Conservation (phyloP, 148 eudicot species). For the Spergularia bocconei region DNA sequence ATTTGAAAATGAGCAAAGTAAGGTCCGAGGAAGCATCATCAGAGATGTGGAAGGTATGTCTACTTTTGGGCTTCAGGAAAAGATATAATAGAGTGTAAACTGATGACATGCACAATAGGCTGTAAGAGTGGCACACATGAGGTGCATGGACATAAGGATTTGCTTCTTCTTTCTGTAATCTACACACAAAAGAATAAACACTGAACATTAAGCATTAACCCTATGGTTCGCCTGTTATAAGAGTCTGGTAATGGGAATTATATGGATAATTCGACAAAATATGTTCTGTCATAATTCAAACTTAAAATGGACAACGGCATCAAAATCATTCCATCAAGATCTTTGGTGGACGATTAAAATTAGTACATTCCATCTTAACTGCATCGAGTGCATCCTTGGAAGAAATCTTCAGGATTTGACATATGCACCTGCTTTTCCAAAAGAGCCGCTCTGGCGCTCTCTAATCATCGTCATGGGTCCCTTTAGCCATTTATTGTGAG, state of each 20-base stretch:
- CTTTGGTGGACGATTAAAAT: background rate
- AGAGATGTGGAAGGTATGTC: slow-evolving; percentile 86
- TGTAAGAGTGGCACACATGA: background rate
- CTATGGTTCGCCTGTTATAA: background rate
- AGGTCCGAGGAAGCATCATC: slow-evolving; percentile 85
- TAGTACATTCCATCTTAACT: background rate
- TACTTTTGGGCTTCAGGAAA: background rate
- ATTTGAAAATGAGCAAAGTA: slow-evolving; percentile 85
- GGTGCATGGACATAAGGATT: background rate
- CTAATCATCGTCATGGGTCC: background rate
- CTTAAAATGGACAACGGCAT: background rate
- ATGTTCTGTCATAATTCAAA: background rate
- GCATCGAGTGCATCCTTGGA: background rate
- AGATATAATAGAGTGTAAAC: background rate
- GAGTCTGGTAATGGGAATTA: too few species aligned
- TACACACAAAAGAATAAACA: background rate
- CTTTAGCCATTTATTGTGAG: background rate
- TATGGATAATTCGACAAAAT: background rate
- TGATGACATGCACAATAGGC: too few species aligned
- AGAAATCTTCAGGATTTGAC: background rate
- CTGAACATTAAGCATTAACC: background rate
- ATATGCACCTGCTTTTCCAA: background rate
- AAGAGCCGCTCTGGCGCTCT: background rate
- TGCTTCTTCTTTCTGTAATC: background rate
- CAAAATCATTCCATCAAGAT: too few species aligned